Conservation (phyloP, 768 basidiomycete species). For the Nidularia pulvinata region DNA sequence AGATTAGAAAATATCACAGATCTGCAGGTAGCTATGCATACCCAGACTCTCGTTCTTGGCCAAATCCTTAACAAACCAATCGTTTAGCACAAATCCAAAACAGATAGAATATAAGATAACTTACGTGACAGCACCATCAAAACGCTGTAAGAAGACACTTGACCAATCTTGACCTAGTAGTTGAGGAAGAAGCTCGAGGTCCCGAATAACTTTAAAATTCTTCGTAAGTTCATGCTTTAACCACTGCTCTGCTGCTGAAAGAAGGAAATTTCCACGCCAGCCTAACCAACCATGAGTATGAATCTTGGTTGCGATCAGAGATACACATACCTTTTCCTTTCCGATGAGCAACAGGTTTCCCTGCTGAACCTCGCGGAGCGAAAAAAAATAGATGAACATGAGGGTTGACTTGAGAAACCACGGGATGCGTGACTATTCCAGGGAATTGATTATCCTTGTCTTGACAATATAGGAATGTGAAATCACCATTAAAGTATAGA, state of each 20-base stretch:
- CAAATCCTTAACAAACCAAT: conserved; percentile 53
- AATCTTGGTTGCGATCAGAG: neutral
- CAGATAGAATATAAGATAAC: conserved; percentile 17
- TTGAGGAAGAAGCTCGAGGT: conserved; percentile 94
- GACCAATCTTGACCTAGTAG: conserved; percentile 95
- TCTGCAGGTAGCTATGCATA: conserved; percentile 22
- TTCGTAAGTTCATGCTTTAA: conserved; percentile 95
- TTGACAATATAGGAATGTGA: neutral
- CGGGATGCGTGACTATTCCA: conserved; percentile 78
- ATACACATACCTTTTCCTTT: conserved; percentile 78
- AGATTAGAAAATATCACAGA: conserved; percentile 2
- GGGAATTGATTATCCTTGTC: conserved; percentile 1
- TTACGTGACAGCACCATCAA: conserved; percentile 87
- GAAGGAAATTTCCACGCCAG: conserved; percentile 93
- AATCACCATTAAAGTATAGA: conserved; percentile 79
- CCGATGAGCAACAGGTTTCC: conserved; percentile 92
- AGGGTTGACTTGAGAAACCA: conserved; percentile 93
- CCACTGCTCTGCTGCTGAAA: conserved; percentile 94
- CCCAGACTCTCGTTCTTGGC: conserved; percentile 81
- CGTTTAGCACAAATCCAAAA: no score
- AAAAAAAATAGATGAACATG: conserved; percentile 96
- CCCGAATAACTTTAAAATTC: conserved; percentile 97
- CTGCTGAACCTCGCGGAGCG: conserved; percentile 85
- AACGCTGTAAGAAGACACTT: conserved; percentile 93
- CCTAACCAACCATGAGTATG: conserved; percentile 37